Percentiles rank a stretch among this genome's conserved stretches.
phyloP scores from a whole-genome alignment of 495 filamentous ascomycete species.

The Hypoxylon crocopeplum region DNA sequence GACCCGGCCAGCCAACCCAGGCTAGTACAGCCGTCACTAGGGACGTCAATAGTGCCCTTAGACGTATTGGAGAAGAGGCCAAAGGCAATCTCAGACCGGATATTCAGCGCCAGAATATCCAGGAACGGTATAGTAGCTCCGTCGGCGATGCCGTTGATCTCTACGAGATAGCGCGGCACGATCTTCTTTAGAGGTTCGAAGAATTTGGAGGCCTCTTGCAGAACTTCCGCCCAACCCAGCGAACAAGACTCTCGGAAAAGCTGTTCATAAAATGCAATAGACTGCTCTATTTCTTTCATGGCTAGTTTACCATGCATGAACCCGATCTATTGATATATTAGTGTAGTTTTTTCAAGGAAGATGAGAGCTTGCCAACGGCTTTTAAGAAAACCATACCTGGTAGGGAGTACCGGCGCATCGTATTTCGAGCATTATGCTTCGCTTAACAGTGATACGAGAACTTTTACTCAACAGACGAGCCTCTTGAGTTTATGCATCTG shows the following conservation, averaged over 20 bases:
- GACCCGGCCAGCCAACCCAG: conserved; percentile 55
- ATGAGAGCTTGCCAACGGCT: background rate
- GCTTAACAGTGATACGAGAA: background rate
- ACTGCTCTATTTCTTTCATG: conserved; percentile 31
- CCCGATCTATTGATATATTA: conserved; percentile 32
- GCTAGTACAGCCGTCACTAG: conserved; percentile 67
- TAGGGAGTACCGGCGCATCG: conserved; percentile 41
- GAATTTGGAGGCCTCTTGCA: conserved; percentile 35
- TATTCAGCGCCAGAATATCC: conserved; percentile 70
- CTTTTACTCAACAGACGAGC: no score
- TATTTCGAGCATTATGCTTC: conserved; percentile 45
- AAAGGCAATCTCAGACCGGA: conserved; percentile 71
- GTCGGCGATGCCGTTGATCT: conserved; percentile 66
- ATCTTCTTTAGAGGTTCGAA: conserved; percentile 31
- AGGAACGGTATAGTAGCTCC: conserved; percentile 59
- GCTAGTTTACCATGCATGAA: conserved; percentile 32
- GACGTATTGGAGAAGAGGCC: conserved; percentile 56
- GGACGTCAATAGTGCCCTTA: conserved; percentile 4
- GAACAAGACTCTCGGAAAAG: conserved; percentile 35
- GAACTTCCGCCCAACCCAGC: conserved; percentile 36
- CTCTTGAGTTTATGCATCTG: background rate
- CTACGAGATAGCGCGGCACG: conserved; percentile 53
- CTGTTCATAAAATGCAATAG: conserved; percentile 38
- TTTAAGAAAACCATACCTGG: conserved; percentile 25
- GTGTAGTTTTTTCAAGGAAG: background rate